These are phyloP conservation scores for Beauveria rudraprayagi DNA, from an alignment of 2,329 filamentous ascomycete genomes.

Conservation along the genomic window DNA sequence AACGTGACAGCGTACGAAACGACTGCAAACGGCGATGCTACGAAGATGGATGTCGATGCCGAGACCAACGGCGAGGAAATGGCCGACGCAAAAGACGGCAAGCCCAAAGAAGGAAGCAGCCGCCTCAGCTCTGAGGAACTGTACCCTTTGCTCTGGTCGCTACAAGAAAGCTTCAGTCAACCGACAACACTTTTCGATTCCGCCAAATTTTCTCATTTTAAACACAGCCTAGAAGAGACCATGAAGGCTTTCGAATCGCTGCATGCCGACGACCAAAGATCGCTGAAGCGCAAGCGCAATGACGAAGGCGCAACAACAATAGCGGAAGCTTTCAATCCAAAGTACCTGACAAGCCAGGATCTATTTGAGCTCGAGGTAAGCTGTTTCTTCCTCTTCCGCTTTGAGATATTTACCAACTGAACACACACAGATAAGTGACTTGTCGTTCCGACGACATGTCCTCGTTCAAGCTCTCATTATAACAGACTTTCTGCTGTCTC, in stretches of 20 bases:
- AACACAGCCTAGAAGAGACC: conserved; percentile 61
- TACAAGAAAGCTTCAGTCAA: conserved; percentile 87
- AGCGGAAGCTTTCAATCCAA: conserved; percentile 68
- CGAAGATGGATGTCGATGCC: conserved; percentile 58
- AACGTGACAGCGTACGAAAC: conserved; percentile 79
- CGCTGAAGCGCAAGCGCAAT: conserved; percentile 61
- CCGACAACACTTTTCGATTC: conserved; percentile 74
- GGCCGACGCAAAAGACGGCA: conserved; percentile 22
- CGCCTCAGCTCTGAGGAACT: conserved; percentile 60
- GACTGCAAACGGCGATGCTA: conserved; percentile 24
- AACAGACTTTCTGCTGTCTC: conserved; percentile 88
- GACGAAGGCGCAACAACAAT: conserved; percentile 47
- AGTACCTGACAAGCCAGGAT: conserved; percentile 95
- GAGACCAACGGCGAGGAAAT: conserved; percentile 14
- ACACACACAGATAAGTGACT: conserved; percentile 66
- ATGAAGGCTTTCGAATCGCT: conserved; percentile 43
- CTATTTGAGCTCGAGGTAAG: conserved; percentile 87
- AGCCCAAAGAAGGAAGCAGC: conserved; percentile 40
- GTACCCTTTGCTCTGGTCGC: conserved; percentile 88
- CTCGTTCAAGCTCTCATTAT: conserved; percentile 92
- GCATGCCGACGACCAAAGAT: conserved; percentile 39
- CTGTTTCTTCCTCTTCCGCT: background rate
- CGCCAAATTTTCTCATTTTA: conserved; percentile 71
- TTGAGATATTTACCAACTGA: conserved; percentile 7
- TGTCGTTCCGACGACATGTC: conserved; percentile 89